A percentile compares a stretch with the other conserved stretches of the same genome.
These are phyloP conservation scores for Fusarium compactum DNA, from an alignment of 2,329 filamentous ascomycete species.

Conservation along the genomic window DNA sequence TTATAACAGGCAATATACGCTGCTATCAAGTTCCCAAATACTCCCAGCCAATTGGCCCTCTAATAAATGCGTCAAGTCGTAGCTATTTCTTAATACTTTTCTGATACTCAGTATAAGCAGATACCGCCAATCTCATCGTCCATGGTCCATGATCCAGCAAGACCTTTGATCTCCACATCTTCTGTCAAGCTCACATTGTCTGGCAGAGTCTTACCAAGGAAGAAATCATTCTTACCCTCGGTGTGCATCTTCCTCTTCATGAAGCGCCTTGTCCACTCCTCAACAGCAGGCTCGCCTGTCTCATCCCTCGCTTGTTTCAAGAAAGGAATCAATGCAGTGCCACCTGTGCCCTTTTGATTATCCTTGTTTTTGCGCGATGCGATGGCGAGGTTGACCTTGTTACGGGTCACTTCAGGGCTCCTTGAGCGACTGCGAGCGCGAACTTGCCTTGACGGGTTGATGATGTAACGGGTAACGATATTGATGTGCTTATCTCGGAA, in stretches of 20 bases:
- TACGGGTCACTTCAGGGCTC: conserved; percentile 65
- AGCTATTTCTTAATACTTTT: not conserved
- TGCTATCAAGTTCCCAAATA: conserved; percentile 12
- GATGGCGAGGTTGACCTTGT: conserved; percentile 71
- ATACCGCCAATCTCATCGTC: conserved; percentile 80
- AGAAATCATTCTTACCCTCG: conserved; percentile 67
- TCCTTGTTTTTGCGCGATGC: conserved; percentile 63
- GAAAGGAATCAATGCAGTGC: conserved; percentile 93
- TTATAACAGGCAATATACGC: not conserved
- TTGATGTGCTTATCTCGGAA: conserved; percentile 96
- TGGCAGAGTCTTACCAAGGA: conserved; percentile 65
- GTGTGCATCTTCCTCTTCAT: conserved; percentile 65
- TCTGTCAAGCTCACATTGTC: conserved; percentile 53
- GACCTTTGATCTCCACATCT: conserved; percentile 68
- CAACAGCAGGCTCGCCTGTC: conserved; percentile 90
- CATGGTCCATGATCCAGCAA: conserved; percentile 90
- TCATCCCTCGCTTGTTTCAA: conserved; percentile 97
- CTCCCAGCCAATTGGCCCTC: not conserved
- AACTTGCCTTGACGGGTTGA: conserved; percentile 84
- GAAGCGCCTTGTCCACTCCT: conserved; percentile 69
- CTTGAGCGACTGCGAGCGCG: conserved; percentile 72
- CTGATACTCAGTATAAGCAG: conserved; percentile 61
- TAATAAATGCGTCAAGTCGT: not conserved
- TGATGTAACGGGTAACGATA: conserved; percentile 95
- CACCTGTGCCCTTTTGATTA: conserved; percentile 88